A percentile compares a stretch with the other conserved stretches of the same genome.
Conservation (phyloP, 306 rosid genomes). For the Gastrolobium villosum region DNA sequence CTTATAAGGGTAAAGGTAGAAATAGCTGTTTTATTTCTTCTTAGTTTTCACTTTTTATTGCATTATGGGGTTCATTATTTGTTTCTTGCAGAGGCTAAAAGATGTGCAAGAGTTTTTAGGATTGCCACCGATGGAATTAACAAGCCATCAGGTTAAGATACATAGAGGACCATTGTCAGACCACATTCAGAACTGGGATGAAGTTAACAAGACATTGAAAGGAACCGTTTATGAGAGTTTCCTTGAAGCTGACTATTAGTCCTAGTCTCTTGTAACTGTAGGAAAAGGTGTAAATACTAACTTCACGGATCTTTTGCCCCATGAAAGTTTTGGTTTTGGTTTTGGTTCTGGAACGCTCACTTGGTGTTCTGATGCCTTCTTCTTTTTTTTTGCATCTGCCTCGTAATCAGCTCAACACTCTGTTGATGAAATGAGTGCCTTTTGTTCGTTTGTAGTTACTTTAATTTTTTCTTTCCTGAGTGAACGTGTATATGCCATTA, state of each 20-base stretch:
- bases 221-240: constrained; percentile 82
- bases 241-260: constrained; percentile 72
- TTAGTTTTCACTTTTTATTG: not conserved
- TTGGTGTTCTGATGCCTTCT: constrained; percentile 43
- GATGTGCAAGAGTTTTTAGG: constrained; percentile 79
- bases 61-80: constrained; percentile 10
- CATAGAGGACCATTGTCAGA: constrained; percentile 78
- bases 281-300: constrained; percentile 64
- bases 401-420: constrained; percentile 54
- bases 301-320: constrained; percentile 52
- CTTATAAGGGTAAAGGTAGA: not conserved
- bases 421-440: constrained; percentile 47
- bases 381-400: not conserved
- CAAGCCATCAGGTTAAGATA: constrained; percentile 87
- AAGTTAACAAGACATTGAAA: constrained; percentile 69
- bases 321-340: constrained; percentile 24
- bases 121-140: constrained; percentile 72
- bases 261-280: constrained; percentile 49
- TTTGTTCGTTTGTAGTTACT: constrained; percentile 18
- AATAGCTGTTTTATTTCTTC: not conserved
- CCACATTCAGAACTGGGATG: constrained; percentile 87
- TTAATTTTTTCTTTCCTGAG: not conserved
- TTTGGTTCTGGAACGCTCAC: constrained; percentile 45
- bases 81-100: constrained; percentile 71
- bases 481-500: constrained; percentile 57